Percentiles rank a stretch among this genome's conserved stretches.
Evolutionary conservation across 164 flowering plant genomes (phyloP).

Genomic region (Umbilicus rupestris): DNA sequence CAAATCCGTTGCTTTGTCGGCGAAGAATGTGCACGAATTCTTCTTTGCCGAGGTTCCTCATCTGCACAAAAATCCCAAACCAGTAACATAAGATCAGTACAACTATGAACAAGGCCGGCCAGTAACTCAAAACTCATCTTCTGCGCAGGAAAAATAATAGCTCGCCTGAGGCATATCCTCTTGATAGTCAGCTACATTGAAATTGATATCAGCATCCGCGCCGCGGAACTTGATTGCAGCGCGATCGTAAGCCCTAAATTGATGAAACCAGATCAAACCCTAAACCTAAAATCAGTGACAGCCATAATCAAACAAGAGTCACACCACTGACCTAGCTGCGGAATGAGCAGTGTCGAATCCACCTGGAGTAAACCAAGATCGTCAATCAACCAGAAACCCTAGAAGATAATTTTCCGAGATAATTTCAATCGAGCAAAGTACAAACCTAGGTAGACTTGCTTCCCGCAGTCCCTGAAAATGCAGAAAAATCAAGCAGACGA

Average conservation of each 20-base stretch:
- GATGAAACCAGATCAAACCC: too few species aligned
- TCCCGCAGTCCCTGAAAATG: slow-evolving; percentile 4
- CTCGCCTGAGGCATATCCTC: slow-evolving; percentile 4
- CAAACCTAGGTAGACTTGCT: slow-evolving; percentile 3
- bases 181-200: slow-evolving; percentile 3
- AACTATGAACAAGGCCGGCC: too few species aligned
- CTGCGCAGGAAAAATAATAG: background rate
- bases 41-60: slow-evolving; percentile 3
- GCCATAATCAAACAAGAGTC: background rate
- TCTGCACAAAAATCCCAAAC: background rate
- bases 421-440: background rate
- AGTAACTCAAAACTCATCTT: background rate
- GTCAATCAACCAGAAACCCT: background rate
- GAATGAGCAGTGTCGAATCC: slow-evolving; percentile 4
- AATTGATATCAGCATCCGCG: slow-evolving; percentile 9
- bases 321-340: background rate
- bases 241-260: slow-evolving; percentile 7
- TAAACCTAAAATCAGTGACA: background rate
- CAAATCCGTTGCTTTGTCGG: slow-evolving; percentile 7
- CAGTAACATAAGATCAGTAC: background rate
- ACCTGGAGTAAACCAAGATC: background rate
- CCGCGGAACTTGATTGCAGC: slow-evolving; percentile 9
- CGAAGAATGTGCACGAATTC: slow-evolving; percentile 8
- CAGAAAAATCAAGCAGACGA: background rate
- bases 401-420: background rate